Evolutionary conservation across 2,329 filamentous ascomycete genomes (phyloP).

Genomic region (Claviceps monticola): DNA sequence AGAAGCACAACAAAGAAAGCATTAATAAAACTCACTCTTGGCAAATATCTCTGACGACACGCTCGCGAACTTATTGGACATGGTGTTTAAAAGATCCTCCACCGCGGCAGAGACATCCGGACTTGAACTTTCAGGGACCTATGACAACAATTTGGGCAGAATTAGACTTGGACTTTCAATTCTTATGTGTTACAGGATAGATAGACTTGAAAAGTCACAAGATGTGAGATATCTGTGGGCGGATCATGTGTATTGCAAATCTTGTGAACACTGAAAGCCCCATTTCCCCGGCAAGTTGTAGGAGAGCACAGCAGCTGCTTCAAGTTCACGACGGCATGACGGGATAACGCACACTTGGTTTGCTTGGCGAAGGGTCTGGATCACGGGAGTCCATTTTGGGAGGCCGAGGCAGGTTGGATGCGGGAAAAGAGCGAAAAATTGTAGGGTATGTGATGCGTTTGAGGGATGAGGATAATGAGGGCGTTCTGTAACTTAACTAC

Average conservation of each 20-base stretch:
- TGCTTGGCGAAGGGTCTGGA: neutral
- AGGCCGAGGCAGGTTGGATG: no score
- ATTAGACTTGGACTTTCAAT: neutral
- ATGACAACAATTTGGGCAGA: neutral
- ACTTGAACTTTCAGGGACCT: conserved; percentile 29
- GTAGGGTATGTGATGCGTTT: neutral
- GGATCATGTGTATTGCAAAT: no score
- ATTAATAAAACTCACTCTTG: conserved; percentile 50
- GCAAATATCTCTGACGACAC: conserved; percentile 79
- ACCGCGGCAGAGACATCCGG: conserved; percentile 64
- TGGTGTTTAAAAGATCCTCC: conserved; percentile 72
- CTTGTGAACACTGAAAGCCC: no score
- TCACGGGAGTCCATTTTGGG: neutral
- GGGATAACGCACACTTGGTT: conserved; percentile 1
- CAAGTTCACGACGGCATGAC: neutral
- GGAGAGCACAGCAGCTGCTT: no score
- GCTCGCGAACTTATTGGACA: conserved; percentile 73
- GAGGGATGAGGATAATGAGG: no score
- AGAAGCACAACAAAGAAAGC: neutral
- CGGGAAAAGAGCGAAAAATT: neutral
- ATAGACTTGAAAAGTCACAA: no score
- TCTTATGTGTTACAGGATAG: neutral
- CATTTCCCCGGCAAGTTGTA: no score
- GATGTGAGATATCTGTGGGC: no score
- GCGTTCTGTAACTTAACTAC: no score